Percentiles rank a stretch among this genome's conserved stretches.
Evolutionary conservation across 345 rosid genomes (phyloP).

Genomic region (Populus ilicifolia): DNA sequence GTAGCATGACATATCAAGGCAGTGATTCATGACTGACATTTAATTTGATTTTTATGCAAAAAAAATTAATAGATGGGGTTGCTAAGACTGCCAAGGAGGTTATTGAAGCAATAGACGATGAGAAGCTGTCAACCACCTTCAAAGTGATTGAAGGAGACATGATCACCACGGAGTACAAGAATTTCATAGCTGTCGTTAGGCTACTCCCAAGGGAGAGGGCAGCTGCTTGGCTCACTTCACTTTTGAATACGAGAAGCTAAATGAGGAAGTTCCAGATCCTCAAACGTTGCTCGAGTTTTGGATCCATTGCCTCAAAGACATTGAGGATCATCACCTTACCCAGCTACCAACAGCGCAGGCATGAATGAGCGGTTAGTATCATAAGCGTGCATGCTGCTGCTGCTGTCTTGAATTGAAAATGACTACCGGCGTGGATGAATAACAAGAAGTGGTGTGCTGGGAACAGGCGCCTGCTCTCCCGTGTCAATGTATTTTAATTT

Average conservation of each 20-base stretch:
- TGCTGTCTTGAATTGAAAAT: too few species aligned
- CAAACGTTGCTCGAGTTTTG: background rate
- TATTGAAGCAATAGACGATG: constrained; percentile 34
- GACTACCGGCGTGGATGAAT: too few species aligned
- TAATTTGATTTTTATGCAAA: too few species aligned
- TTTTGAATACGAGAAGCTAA: background rate
- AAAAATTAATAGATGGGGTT: background rate
- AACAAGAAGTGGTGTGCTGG: background rate
- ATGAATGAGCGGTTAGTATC: background rate
- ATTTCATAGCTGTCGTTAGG: constrained; percentile 7
- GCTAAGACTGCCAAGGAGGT: constrained; percentile 27
- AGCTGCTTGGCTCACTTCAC: background rate
- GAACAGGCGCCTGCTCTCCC: background rate
- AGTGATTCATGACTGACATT: too few species aligned
- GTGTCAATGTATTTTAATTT: too few species aligned
- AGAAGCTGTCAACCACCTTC: constrained; percentile 28
- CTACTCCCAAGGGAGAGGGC: constrained; percentile 15
- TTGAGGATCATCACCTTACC: constrained; percentile 15
- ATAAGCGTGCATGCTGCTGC: too few species aligned
- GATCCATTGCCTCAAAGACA: constrained; percentile 17
- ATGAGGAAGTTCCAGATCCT: constrained; percentile 11
- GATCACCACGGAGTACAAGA: constrained; percentile 32
- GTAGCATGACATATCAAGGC: too few species aligned
- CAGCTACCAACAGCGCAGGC: background rate
- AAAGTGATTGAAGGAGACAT: constrained; percentile 37